Evolutionary conservation across 164 flowering plant genomes (phyloP).

Genomic region (Platanus orientalis): DNA sequence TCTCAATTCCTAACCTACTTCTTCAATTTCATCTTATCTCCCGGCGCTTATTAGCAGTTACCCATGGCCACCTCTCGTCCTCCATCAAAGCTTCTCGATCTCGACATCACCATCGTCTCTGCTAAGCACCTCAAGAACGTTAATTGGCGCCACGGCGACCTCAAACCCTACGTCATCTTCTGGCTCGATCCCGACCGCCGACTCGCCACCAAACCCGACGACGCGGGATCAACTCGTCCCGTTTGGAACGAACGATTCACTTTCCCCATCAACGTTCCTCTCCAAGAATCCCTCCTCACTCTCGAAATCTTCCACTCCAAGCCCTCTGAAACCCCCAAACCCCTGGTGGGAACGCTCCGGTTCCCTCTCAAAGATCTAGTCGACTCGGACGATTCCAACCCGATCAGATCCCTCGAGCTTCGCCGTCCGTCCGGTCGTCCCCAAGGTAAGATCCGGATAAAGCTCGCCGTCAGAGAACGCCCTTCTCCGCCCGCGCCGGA

Average conservation of each 20-base stretch:
- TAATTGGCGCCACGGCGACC: slow-evolving; percentile 77
- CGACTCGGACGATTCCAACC: slow-evolving; percentile 28
- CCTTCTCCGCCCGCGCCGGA: slow-evolving; percentile 34
- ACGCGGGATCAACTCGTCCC: slow-evolving; percentile 60
- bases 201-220: slow-evolving; percentile 64
- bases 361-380: slow-evolving; percentile 38
- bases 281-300: slow-evolving; percentile 38
- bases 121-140: slow-evolving; percentile 90
- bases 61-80: slow-evolving; percentile 17
- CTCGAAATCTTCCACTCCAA: slow-evolving; percentile 71
- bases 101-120: slow-evolving; percentile 68
- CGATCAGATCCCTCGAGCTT: slow-evolving; percentile 42
- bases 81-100: slow-evolving; percentile 38
- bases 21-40: neutral
- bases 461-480: slow-evolving; percentile 49
- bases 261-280: slow-evolving; percentile 38
- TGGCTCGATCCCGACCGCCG: slow-evolving; percentile 73
- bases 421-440: slow-evolving; percentile 86
- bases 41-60: neutral
- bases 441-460: slow-evolving; percentile 74
- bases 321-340: slow-evolving; percentile 61
- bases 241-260: slow-evolving; percentile 81
- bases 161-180: slow-evolving; percentile 68
- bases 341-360: slow-evolving; percentile 55
- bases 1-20: neutral